Evolutionary conservation across 1,284 basidiomycete species (phyloP), one percentile per base, ranked within the genome.

Genomic region (Rhizoctonia solani): DNA sequence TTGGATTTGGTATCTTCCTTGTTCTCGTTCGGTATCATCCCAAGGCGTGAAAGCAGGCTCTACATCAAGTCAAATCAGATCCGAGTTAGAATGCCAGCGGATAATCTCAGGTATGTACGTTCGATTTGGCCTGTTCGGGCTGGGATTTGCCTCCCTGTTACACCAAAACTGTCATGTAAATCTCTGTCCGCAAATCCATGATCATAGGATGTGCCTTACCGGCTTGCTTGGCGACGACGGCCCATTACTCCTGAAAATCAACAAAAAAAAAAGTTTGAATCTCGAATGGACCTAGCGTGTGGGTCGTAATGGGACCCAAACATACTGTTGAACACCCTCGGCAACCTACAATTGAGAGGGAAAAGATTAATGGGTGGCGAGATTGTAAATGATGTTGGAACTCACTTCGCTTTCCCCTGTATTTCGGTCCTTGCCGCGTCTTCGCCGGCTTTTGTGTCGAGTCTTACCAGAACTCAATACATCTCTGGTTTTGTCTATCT

Each of bases 41-140:
- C 58, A 32, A 63, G 29, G 32, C 58, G 58, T 49, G 58, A 63
- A 19, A 63, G 47, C 44, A 63, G 47, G 23, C 58, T 9, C 44
- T 6, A 9, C 21, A 21, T 46, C 8, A 46, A 39, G 8, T 39
- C 19, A 19, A 46, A 19, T 46, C 37, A 39, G 9, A n/a, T n/a
- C n/a, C n/a, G n/a, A n/a, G 37, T 39, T 39, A 39, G 37, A 39
- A 8, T 39, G 37, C n/a, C n/a, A n/a, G n/a, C n/a, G n/a, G n/a
- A n/a, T n/a, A n/a, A n/a, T n/a, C n/a, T n/a, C n/a, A n/a, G n/a
- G n/a, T n/a, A n/a, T n/a, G n/a, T n/a, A n/a, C n/a, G 16, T 39
- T 39, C 37, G 37, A 16, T 39, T 39, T 39, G 8, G 37, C 37
- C 8, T 39, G 37, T 39, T 39, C 37, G 16, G 37, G 8, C 37